phyloP scores from a whole-genome alignment of 345 rosid genomes.

The Euphorbia peplus region DNA sequence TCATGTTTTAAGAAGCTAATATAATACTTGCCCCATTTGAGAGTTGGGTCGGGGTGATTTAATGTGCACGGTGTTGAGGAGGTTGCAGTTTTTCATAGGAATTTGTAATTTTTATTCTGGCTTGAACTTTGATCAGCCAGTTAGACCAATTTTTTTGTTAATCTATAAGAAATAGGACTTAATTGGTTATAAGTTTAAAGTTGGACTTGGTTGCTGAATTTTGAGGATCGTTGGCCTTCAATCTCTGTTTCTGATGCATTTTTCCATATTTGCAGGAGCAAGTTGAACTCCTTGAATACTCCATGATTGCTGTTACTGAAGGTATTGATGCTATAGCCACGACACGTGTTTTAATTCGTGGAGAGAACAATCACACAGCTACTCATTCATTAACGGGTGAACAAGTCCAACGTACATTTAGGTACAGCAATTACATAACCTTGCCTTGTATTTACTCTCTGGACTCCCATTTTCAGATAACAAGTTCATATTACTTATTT shows the following conservation, averaged over 20 bases:
- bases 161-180: not conserved
- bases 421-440: conserved; percentile 36
- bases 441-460: not conserved
- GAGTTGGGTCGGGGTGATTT: too few relatives aligned
- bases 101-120: too few relatives aligned
- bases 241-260: too few relatives aligned
- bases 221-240: not conserved
- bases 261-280: conserved; percentile 50
- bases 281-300: conserved; percentile 72
- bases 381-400: conserved; percentile 66
- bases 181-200: not conserved
- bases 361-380: conserved; percentile 38
- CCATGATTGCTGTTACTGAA: conserved; percentile 82
- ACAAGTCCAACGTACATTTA: conserved; percentile 14
- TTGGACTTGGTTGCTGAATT: not conserved
- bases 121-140: too few relatives aligned
- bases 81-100: too few relatives aligned
- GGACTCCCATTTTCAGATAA: not conserved
- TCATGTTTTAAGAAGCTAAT: too few relatives aligned
- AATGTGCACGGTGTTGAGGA: too few relatives aligned
- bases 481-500: not conserved
- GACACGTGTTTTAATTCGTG: conserved; percentile 83
- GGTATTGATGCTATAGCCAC: conserved; percentile 97
- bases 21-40: too few relatives aligned
- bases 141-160: too few relatives aligned